Conservation (phyloP, 495 filamentous ascomycete genomes). For the Aspergillus olivimuriae region DNA sequence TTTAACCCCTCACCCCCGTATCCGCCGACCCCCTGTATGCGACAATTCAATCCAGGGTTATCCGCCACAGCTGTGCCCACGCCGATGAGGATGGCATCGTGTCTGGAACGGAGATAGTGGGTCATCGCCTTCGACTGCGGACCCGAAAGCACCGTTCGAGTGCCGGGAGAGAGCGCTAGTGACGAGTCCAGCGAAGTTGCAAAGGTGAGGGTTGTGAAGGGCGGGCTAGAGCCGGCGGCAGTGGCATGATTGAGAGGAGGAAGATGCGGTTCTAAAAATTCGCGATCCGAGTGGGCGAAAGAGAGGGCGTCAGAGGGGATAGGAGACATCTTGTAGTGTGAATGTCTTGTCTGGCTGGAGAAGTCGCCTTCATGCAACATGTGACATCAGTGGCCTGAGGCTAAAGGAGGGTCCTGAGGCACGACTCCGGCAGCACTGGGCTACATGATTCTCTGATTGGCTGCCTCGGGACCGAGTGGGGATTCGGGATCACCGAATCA, state of each 20-base stretch:
- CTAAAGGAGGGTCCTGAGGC: too few relatives aligned
- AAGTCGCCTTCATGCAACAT: too few relatives aligned
- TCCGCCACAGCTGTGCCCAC: slow-evolving; percentile 79
- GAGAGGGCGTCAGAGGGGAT: slow-evolving; percentile 26
- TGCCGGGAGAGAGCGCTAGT: slow-evolving; percentile 65
- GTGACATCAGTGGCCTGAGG: too few relatives aligned
- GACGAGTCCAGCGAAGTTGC: slow-evolving; percentile 79
- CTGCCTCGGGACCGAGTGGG: too few relatives aligned
- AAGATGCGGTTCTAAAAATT: slow-evolving; percentile 40
- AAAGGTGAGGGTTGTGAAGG: slow-evolving; percentile 77
- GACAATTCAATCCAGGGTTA: slow-evolving; percentile 77
- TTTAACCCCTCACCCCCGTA: slow-evolving; percentile 38
- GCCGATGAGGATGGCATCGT: slow-evolving; percentile 84
- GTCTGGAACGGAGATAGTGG: slow-evolving; percentile 75
- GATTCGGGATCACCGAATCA: too few relatives aligned
- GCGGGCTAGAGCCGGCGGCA: slow-evolving; percentile 17
- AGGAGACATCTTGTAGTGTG: background rate
- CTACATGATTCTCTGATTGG: too few relatives aligned
- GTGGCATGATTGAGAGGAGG: slow-evolving; percentile 19
- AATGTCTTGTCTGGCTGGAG: too few relatives aligned
- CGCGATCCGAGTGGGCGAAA: slow-evolving; percentile 30
- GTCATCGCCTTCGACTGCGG: slow-evolving; percentile 84
- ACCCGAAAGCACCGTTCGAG: slow-evolving; percentile 72
- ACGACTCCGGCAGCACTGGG: too few relatives aligned
- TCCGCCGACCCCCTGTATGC: slow-evolving; percentile 50